Percentiles rank a stretch among this genome's conserved stretches.
phyloP scores from a whole-genome alignment of 306 rosid genomes.

The Quercus wislizeni region DNA sequence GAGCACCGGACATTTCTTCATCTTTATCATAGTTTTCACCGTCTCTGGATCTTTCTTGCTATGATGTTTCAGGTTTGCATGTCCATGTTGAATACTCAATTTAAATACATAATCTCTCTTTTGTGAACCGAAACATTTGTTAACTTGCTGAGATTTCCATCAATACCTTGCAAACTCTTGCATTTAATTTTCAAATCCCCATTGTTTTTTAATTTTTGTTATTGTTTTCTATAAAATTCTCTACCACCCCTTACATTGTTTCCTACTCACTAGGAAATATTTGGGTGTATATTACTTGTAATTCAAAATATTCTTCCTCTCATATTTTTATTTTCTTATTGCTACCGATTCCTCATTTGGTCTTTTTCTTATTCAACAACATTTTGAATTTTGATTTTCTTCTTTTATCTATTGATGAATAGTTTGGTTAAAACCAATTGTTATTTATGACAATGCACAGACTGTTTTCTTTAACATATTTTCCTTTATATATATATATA shows the following conservation, averaged over 20 bases:
- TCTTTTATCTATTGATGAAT: neutral
- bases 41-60: slow-evolving; percentile 89
- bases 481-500: neutral
- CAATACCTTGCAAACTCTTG: neutral
- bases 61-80: slow-evolving; percentile 95
- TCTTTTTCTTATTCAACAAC: neutral
- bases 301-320: neutral
- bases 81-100: neutral
- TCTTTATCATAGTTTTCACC: slow-evolving; percentile 93
- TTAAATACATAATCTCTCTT: neutral
- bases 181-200: neutral
- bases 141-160: neutral
- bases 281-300: neutral
- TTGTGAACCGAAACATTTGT: neutral
- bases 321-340: neutral
- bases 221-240: neutral
- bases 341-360: neutral
- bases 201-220: neutral
- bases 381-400: neutral
- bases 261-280: neutral
- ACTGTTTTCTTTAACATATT: neutral
- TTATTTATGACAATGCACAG: neutral
- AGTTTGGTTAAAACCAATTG: neutral
- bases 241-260: neutral
- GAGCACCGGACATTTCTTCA: slow-evolving; percentile 95